Evolutionary conservation across 306 rosid genomes (phyloP).

Genomic region (Medicago arabica): DNA sequence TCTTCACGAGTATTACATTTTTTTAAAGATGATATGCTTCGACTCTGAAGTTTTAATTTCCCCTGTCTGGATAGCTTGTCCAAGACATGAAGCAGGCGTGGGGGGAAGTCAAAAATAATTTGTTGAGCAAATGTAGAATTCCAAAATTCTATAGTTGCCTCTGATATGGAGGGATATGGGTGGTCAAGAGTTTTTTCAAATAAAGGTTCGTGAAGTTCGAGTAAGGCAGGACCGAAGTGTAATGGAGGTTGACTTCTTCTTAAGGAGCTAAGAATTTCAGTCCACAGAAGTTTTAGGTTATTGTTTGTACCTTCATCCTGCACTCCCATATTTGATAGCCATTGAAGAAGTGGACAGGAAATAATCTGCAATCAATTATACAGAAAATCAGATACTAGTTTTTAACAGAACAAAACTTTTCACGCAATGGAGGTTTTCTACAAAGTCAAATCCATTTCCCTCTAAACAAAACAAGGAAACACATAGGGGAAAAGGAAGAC

Average conservation of each 20-base stretch:
- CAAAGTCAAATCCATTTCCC: conserved; percentile 23
- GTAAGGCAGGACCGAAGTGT: conserved; percentile 67
- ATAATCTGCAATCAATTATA: conserved; percentile 53
- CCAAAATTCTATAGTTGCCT: conserved; percentile 74
- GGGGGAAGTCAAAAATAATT: conserved; percentile 66
- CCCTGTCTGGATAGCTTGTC: conserved; percentile 75
- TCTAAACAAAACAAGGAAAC: conserved; percentile 20
- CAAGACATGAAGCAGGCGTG: conserved; percentile 60
- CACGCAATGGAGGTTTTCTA: conserved; percentile 28
- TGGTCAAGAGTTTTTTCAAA: conserved; percentile 80
- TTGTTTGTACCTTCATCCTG: conserved; percentile 51
- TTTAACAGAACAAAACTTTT: neutral
- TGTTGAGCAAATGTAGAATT: conserved; percentile 73
- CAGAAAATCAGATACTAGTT: conserved; percentile 4
- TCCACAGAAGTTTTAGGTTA: conserved; percentile 67
- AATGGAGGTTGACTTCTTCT: conserved; percentile 64
- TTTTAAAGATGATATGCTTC: conserved; percentile 56
- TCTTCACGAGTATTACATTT: conserved; percentile 50
- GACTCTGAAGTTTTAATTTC: conserved; percentile 68
- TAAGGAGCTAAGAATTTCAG: conserved; percentile 60
- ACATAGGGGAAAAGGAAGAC: conserved; percentile 5
- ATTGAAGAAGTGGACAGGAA: conserved; percentile 68
- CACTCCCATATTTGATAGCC: conserved; percentile 61
- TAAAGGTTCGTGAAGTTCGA: conserved; percentile 63
- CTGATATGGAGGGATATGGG: conserved; percentile 69